Base-by-base conservation (phyloP, 2,329 filamentous ascomycete species). In the Botrytis paeoniae region DNA sequence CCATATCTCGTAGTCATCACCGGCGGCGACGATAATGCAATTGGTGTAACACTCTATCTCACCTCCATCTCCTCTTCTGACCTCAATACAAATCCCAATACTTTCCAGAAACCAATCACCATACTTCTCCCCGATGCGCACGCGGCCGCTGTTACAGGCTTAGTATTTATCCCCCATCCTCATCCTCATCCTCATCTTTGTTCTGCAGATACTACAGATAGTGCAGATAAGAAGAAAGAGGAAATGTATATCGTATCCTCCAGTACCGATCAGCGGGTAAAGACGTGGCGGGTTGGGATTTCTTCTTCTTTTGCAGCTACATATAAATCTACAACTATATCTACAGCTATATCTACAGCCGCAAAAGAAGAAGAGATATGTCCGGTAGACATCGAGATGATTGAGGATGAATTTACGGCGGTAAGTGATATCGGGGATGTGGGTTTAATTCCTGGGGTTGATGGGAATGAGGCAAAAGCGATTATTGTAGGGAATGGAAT, bases 1-100 rank as follows among this genome's bases (percentile, higher is more conserved):
- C 7, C 73, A 81, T 2, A 63, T 78, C 41, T 68, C 12, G 75
- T 92, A 0, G 79, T 97, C 29, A 81, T 93, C 7, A 94, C 93
- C 0, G 94, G 93, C 39, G 94, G 96, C 35, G 96, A 99, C 78
- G 96, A 98, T 81, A 96, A 96, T 75, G 91, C 92, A 5, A 81
- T 98, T 0, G 91, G 88, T 0, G 78, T 93, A 18, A 87, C 87
- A 0, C 79, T 86, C 45, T 77, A 86, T 41, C 77, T 54, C 41
- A 37, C 60, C 22, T 39, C 54, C 43, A 35, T 61, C 22, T 41
- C 12, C 39, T n/a, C 48, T n/a, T 16, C 25, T 6, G 16, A 29
- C 37, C 4, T 65, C 70, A 66, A n/a, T 3, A 16, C 25, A n/a
- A 14, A n/a, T 3, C 5, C 48, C 25, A 3, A 7, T 3, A 16